Evolutionary conservation across 805 yeast species (phyloP).

Genomic region (Candida xiaguanensis): DNA sequence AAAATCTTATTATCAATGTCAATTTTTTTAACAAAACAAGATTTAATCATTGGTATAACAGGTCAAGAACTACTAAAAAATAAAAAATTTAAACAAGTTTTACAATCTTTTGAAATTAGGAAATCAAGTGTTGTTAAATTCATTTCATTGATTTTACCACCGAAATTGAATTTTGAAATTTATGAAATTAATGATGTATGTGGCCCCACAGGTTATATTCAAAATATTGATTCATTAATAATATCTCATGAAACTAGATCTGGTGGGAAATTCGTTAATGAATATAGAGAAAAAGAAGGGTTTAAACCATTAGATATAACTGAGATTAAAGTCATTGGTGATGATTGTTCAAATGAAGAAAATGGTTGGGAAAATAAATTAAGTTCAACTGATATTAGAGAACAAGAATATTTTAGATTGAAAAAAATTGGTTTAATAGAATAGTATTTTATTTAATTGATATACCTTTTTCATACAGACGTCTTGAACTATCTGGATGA

Average conservation of each 20-base stretch:
- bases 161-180: slow-evolving; percentile 42
- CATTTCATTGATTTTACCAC: slow-evolving; percentile 24
- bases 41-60: slow-evolving; percentile 79
- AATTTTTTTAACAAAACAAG: slow-evolving; percentile 51
- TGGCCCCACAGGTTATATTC: slow-evolving; percentile 85
- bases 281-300: slow-evolving; percentile 53
- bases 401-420: slow-evolving; percentile 13
- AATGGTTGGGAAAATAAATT: slow-evolving; percentile 64
- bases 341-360: slow-evolving; percentile 33
- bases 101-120: slow-evolving; percentile 59
- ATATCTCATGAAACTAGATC: slow-evolving; percentile 74
- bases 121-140: slow-evolving; percentile 45
- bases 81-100: slow-evolving; percentile 64
- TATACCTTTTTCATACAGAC: slow-evolving; percentile 42
- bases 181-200: slow-evolving; percentile 77
- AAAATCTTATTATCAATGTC: slow-evolving; percentile 75
- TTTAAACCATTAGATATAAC: slow-evolving; percentile 43
- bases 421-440: neutral
- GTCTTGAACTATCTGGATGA: slow-evolving; percentile 71
- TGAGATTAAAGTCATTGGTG: slow-evolving; percentile 58
- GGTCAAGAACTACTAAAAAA: slow-evolving; percentile 68
- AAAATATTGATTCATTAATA: slow-evolving; percentile 73
- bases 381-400: slow-evolving; percentile 80
- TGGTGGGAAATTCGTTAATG: slow-evolving; percentile 76
- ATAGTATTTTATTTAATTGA: slow-evolving; percentile 20